Conservation (phyloP, 2,329 filamentous ascomycete genomes). For the Penicillium janthinellum region DNA sequence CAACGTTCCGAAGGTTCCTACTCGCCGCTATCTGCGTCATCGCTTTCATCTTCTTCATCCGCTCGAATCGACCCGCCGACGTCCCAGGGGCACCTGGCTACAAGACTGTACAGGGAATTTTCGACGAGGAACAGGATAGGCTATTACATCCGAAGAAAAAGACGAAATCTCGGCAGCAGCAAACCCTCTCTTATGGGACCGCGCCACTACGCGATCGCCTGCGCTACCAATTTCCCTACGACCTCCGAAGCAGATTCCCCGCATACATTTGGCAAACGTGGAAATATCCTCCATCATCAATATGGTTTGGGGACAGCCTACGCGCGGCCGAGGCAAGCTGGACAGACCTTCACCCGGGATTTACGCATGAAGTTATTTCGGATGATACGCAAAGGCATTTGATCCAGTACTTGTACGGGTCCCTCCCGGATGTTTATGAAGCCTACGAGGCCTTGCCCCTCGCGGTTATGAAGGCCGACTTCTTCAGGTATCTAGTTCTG, state of each 20-base stretch:
- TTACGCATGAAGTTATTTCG: slow-evolving; percentile 96
- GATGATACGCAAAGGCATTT: slow-evolving; percentile 81
- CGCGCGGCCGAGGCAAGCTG: slow-evolving; percentile 85
- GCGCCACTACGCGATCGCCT: slow-evolving; percentile 78
- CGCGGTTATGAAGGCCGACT: slow-evolving; percentile 76
- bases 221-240: slow-evolving; percentile 91
- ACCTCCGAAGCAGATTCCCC: slow-evolving; percentile 83
- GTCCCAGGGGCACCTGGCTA: slow-evolving; percentile 30
- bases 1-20: slow-evolving; percentile 76
- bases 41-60: slow-evolving; percentile 69
- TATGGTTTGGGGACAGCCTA: slow-evolving; percentile 72
- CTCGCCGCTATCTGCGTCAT: slow-evolving; percentile 70
- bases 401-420: slow-evolving; percentile 81
- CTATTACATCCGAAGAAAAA: slow-evolving; percentile 15
- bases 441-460: slow-evolving; percentile 74
- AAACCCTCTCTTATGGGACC: slow-evolving; percentile 67
- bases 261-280: slow-evolving; percentile 99
- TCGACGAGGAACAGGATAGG: slow-evolving; percentile 23
- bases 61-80: slow-evolving; percentile 57
- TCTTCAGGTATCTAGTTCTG: slow-evolving; percentile 74
- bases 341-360: slow-evolving; percentile 82
- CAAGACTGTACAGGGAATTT: slow-evolving; percentile 28
- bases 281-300: slow-evolving; percentile 80
- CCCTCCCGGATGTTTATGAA: slow-evolving; percentile 75
- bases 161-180: slow-evolving; percentile 24